A percentile compares a stretch with the other conserved stretches of the same genome.
Evolutionary conservation across 1,284 basidiomycete species (phyloP).

Genomic region (Moesziomyces antarcticus): DNA sequence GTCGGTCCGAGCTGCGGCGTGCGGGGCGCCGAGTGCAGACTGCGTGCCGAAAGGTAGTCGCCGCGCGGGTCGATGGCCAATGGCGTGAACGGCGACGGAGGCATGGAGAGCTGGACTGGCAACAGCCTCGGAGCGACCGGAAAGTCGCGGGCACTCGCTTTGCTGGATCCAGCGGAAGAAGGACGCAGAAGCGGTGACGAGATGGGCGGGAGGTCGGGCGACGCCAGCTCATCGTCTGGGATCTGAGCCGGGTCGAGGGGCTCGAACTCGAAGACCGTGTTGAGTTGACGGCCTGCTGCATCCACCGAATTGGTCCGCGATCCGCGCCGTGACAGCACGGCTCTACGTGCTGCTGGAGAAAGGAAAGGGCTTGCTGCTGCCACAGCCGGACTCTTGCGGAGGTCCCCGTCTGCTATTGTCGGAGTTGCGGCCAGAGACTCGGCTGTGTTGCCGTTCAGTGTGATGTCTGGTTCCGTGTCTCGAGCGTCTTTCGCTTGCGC

Average conservation of each 20-base stretch:
- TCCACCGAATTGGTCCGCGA: slow-evolving; percentile 36
- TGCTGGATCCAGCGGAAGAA: slow-evolving; percentile 18
- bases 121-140: slow-evolving; percentile 49
- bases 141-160: slow-evolving; percentile 26
- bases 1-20: slow-evolving; percentile 54
- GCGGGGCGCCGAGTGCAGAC: slow-evolving; percentile 31
- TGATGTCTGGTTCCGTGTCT: neutral
- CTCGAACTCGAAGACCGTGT: slow-evolving; percentile 42
- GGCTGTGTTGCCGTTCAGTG: neutral
- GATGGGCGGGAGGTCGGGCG: slow-evolving; percentile 40
- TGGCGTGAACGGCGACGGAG: slow-evolving; percentile 50
- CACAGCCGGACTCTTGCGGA: slow-evolving; percentile 24
- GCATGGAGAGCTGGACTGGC: slow-evolving; percentile 48
- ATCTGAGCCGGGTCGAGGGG: slow-evolving; percentile 33
- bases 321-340: slow-evolving; percentile 22
- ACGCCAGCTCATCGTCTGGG: slow-evolving; percentile 37
- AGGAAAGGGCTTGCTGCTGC: slow-evolving; percentile 26
- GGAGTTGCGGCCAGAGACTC: slow-evolving; percentile 1
- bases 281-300: slow-evolving; percentile 34
- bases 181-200: slow-evolving; percentile 36
- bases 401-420: slow-evolving; percentile 4
- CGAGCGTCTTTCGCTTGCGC: neutral
- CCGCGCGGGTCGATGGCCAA: slow-evolving; percentile 22
- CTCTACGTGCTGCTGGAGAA: slow-evolving; percentile 18
- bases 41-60: slow-evolving; percentile 41